phyloP scores from a whole-genome alignment of 495 filamentous ascomycete genomes.

The Diplogelasinospora grovesii region DNA sequence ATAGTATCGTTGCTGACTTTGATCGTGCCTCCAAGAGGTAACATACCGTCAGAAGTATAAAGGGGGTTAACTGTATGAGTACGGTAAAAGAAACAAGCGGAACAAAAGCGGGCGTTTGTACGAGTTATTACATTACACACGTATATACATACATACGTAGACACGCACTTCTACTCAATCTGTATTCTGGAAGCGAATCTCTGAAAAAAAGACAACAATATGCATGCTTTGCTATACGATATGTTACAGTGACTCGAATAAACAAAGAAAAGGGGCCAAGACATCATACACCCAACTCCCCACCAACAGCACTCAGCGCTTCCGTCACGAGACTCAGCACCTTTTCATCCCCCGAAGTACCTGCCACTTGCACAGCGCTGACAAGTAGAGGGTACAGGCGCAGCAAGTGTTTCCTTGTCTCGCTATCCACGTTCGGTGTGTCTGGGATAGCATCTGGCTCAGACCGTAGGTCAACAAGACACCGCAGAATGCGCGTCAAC shows the following conservation, averaged over 20 bases:
- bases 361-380: conserved; percentile 60
- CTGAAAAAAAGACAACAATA: too few species aligned
- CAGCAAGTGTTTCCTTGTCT: conserved; percentile 62
- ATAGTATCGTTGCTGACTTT: neutral
- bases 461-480: conserved; percentile 57
- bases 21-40: too few species aligned
- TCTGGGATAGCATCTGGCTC: conserved; percentile 68
- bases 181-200: too few species aligned
- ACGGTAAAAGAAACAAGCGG: neutral
- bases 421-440: conserved; percentile 47
- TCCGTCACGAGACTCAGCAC: conserved; percentile 49
- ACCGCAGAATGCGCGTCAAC: conserved; percentile 61
- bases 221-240: conserved; percentile 1
- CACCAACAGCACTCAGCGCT: conserved; percentile 60
- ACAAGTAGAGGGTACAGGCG: conserved; percentile 77
- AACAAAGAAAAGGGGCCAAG: neutral
- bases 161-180: too few species aligned
- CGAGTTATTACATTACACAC: too few species aligned
- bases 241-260: too few species aligned
- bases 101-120: neutral
- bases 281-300: conserved; percentile 49
- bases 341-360: conserved; percentile 54
- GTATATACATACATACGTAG: too few species aligned
- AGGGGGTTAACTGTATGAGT: too few species aligned
- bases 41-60: too few species aligned